phyloP scores from a whole-genome alignment of 495 filamentous ascomycete species.

The Penicillium tannophilum region DNA sequence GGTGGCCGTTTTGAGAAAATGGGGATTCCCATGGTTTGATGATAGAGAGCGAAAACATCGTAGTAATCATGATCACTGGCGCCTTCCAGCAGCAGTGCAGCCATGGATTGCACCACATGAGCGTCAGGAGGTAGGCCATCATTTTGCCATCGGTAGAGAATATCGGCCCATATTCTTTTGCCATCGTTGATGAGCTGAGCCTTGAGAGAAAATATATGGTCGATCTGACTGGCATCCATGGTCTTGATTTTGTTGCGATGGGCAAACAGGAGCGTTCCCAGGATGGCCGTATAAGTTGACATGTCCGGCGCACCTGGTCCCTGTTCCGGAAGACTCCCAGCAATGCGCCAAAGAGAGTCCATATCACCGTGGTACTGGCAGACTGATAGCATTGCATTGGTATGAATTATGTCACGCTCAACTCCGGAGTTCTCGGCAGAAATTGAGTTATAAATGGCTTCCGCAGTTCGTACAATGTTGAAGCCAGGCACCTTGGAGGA shows the following conservation, averaged over 20 bases:
- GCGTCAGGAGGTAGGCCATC: constrained; percentile 73
- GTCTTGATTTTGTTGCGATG: constrained; percentile 26
- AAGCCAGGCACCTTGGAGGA: constrained; percentile 48
- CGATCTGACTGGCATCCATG: constrained; percentile 32
- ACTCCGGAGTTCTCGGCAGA: constrained; percentile 55
- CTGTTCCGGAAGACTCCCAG: constrained; percentile 61
- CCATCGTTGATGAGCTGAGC: constrained; percentile 55
- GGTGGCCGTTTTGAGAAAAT: constrained; percentile 34
- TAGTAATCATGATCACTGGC: constrained; percentile 60
- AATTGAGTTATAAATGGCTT: constrained; percentile 75
- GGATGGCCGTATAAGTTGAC: constrained; percentile 76
- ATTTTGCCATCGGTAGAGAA: constrained; percentile 68
- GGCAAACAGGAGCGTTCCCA: constrained; percentile 65
- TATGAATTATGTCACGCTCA: constrained; percentile 72
- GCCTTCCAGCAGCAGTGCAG: constrained; percentile 64
- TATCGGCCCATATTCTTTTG: constrained; percentile 76
- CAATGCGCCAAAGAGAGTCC: constrained; percentile 74
- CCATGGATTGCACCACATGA: constrained; percentile 74
- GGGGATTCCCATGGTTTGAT: constrained; percentile 76
- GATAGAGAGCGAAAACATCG: constrained; percentile 68
- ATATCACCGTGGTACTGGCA: constrained; percentile 70
- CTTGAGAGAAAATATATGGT: constrained; percentile 37
- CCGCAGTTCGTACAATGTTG: constrained; percentile 35
- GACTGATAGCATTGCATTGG: constrained; percentile 81
- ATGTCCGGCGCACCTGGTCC: constrained; percentile 63